Evolutionary conservation across 768 basidiomycete species (phyloP).

Genomic region (Xerocomellus amylosporus): DNA sequence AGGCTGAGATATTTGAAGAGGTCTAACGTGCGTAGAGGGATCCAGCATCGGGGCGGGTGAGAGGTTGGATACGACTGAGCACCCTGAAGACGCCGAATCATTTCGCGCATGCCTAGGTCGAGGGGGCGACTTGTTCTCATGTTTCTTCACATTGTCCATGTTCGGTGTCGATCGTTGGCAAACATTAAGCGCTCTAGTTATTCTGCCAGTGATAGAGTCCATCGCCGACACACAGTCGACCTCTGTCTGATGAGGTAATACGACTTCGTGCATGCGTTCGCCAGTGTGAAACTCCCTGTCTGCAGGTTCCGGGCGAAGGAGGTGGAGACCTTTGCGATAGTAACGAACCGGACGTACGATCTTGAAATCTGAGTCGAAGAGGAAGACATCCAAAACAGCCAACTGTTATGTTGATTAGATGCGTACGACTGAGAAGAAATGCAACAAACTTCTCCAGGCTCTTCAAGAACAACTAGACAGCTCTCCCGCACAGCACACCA

Average conservation of each 20-base stretch:
- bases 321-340: conserved; percentile 79
- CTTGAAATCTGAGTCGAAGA: conserved; percentile 83
- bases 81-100: conserved; percentile 30
- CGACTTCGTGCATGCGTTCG: conserved; percentile 18
- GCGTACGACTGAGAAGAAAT: neutral
- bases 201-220: conserved; percentile 45
- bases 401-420: conserved; percentile 42
- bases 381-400: conserved; percentile 91
- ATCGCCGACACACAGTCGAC: conserved; percentile 41
- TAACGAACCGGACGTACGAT: conserved; percentile 89
- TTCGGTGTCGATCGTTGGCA: conserved; percentile 21
- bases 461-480: conserved; percentile 82
- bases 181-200: conserved; percentile 46
- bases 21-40: conserved; percentile 73
- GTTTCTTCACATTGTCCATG: conserved; percentile 4
- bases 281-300: conserved; percentile 26
- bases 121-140: neutral
- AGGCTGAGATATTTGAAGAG: conserved; percentile 35
- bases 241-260: conserved; percentile 24
- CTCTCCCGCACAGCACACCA: conserved; percentile 95
- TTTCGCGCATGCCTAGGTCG: conserved; percentile 5
- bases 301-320: conserved; percentile 46
- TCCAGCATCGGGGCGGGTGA: conserved; percentile 66
- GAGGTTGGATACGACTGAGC: conserved; percentile 37
- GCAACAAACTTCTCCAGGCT: conserved; percentile 73